phyloP scores from a whole-genome alignment of 345 rosid species.

The Salix purpurea region DNA sequence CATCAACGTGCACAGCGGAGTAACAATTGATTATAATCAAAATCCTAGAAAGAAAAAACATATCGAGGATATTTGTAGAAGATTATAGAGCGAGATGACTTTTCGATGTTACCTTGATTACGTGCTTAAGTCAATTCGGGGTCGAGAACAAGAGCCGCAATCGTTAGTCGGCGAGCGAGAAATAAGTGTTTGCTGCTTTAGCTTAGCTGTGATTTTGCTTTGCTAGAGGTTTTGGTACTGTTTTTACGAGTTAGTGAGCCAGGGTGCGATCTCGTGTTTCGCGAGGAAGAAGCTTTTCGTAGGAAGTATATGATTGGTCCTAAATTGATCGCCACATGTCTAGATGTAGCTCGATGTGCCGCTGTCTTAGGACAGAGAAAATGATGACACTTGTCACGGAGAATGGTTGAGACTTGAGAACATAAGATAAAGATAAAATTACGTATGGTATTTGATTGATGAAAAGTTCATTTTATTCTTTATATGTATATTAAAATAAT shows the following conservation, averaged over 20 bases:
- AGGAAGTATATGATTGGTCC: constrained; percentile 13
- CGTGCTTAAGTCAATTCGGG: neutral
- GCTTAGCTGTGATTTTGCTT: neutral
- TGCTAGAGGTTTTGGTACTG: neutral
- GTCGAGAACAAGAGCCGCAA: constrained; percentile 2
- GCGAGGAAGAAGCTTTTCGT: neutral
- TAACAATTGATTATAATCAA: neutral
- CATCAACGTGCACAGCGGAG: neutral
- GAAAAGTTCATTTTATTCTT: too few species aligned
- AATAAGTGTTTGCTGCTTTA: neutral
- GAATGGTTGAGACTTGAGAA: too few species aligned
- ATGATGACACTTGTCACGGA: too few species aligned
- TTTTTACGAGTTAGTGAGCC: neutral
- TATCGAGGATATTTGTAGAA: neutral
- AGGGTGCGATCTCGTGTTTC: neutral
- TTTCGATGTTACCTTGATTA: neutral
- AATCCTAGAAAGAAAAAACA: neutral
- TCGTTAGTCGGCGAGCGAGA: neutral
- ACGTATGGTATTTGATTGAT: too few species aligned
- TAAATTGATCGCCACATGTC: neutral
- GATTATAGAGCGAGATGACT: neutral
- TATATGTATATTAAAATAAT: too few species aligned
- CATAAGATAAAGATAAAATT: too few species aligned
- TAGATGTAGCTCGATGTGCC: neutral
- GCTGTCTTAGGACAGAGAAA: too few species aligned